phyloP scores from a whole-genome alignment of 179 eudicot genomes.

The Beta corolliflora region DNA sequence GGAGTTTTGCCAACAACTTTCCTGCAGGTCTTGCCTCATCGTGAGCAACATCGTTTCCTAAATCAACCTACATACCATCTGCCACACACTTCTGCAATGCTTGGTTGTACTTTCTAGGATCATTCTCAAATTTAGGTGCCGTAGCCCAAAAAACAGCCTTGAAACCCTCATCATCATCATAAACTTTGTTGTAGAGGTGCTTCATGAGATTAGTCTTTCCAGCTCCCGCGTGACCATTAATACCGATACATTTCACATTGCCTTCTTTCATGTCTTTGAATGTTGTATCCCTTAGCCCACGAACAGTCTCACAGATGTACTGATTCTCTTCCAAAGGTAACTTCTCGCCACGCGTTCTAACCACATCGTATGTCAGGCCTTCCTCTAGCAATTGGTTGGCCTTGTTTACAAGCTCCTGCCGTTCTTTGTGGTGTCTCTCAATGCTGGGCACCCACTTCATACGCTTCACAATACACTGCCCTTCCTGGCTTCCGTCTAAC shows the following conservation, averaged over 20 bases:
- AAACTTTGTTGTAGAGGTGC: constrained; percentile 18
- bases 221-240: constrained; percentile 12
- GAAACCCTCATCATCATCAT: background rate
- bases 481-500: background rate
- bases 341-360: constrained; percentile 10
- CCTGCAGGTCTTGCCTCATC: constrained; percentile 16
- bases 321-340: constrained; percentile 12
- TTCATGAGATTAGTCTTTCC: constrained; percentile 28
- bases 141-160: constrained; percentile 24
- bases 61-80: constrained; percentile 15
- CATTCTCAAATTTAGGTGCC: constrained; percentile 7
- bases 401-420: background rate
- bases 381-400: background rate
- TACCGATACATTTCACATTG: background rate
- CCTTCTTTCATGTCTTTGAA: background rate
- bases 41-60: background rate
- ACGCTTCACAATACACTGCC: background rate
- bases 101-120: background rate
- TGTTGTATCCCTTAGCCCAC: background rate
- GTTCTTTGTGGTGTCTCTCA: constrained; percentile 1
- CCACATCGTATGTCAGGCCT: background rate
- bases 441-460: background rate
- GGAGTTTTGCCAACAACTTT: background rate
- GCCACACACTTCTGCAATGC: constrained; percentile 15
- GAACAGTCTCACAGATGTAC: background rate